A percentile compares a stretch with the other conserved stretches of the same genome.
Evolutionary conservation across 2,329 filamentous ascomycete genomes (phyloP).

Genomic region (Colletotrichum endophyticum): DNA sequence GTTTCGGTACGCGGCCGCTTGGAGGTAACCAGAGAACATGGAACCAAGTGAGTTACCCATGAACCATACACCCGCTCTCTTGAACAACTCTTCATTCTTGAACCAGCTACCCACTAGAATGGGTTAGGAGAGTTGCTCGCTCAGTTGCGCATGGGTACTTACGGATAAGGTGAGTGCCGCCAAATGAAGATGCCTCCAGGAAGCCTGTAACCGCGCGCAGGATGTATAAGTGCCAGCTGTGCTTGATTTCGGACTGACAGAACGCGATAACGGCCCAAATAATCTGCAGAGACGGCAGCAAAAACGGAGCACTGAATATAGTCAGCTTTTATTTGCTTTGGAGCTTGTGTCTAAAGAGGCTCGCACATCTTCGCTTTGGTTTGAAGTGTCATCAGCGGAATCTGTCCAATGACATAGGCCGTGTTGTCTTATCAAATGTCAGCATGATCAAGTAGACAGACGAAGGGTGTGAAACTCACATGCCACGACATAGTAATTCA

Average conservation of each 20-base stretch:
- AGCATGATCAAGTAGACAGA: background rate
- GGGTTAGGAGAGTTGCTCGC: background rate
- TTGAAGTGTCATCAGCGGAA: constrained; percentile 35
- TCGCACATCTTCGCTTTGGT: constrained; percentile 29
- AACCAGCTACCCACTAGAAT: constrained; percentile 50
- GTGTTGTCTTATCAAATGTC: constrained; percentile 25
- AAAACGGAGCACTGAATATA: constrained; percentile 22
- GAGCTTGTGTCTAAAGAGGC: background rate
- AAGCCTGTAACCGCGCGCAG: constrained; percentile 25
- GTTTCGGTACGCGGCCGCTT: constrained; percentile 57
- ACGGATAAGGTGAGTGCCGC: constrained; percentile 33
- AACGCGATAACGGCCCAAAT: constrained; percentile 30
- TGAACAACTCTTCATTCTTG: constrained; percentile 44
- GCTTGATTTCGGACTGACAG: constrained; percentile 26
- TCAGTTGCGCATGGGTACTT: background rate
- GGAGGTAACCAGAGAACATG: constrained; percentile 63
- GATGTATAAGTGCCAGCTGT: constrained; percentile 28
- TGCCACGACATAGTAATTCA: constrained; percentile 26
- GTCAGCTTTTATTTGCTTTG: background rate
- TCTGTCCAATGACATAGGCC: constrained; percentile 28
- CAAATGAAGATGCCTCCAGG: constrained; percentile 28
- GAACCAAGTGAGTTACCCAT: constrained; percentile 55
- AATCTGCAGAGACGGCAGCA: constrained; percentile 26
- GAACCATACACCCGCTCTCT: constrained; percentile 53
- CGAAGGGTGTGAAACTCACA: background rate